phyloP scores from a whole-genome alignment of 192 early-diverging fungal species.

The Lunasporangiospora selenospora region DNA sequence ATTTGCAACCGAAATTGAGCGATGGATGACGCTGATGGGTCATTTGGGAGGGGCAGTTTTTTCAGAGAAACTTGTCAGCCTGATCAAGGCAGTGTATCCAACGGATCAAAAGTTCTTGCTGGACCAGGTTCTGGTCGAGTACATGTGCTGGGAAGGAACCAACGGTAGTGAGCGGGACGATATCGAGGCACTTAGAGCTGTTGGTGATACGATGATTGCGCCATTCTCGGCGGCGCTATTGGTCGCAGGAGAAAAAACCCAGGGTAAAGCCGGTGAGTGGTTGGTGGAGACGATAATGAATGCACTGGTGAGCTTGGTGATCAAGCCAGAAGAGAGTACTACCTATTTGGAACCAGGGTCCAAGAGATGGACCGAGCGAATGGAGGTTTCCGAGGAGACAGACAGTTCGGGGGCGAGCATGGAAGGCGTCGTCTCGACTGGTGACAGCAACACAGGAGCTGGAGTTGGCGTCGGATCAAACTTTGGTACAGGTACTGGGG shows the following conservation, averaged over 20 bases:
- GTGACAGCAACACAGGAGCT: too few relatives aligned
- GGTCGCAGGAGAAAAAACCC: too few relatives aligned
- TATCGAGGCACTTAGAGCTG: too few relatives aligned
- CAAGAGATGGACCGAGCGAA: slow-evolving; percentile 20
- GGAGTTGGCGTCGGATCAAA: too few relatives aligned
- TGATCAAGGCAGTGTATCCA: slow-evolving; percentile 40
- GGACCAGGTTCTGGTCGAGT: slow-evolving; percentile 37
- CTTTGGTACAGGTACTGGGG: too few relatives aligned
- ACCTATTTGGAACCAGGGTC: slow-evolving; percentile 18
- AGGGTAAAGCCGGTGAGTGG: slow-evolving; percentile 12
- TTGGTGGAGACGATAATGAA: slow-evolving; percentile 31
- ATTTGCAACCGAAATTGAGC: slow-evolving; percentile 18
- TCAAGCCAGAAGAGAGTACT: slow-evolving; percentile 34
- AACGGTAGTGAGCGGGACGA: slow-evolving; percentile 1
- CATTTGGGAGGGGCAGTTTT: slow-evolving; percentile 32
- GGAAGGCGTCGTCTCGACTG: too few relatives aligned
- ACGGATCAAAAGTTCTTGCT: slow-evolving; percentile 44
- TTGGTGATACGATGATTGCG: too few relatives aligned
- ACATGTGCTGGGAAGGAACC: slow-evolving; percentile 26
- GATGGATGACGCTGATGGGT: slow-evolving; percentile 27
- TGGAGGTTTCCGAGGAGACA: slow-evolving; percentile 6
- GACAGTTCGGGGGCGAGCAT: too few relatives aligned
- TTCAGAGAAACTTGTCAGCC: slow-evolving; percentile 10
- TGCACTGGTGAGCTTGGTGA: slow-evolving; percentile 28
- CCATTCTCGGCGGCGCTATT: background rate